Base-by-base conservation (phyloP, 75 land plant genomes). In the Pinus albicaulis region DNA sequence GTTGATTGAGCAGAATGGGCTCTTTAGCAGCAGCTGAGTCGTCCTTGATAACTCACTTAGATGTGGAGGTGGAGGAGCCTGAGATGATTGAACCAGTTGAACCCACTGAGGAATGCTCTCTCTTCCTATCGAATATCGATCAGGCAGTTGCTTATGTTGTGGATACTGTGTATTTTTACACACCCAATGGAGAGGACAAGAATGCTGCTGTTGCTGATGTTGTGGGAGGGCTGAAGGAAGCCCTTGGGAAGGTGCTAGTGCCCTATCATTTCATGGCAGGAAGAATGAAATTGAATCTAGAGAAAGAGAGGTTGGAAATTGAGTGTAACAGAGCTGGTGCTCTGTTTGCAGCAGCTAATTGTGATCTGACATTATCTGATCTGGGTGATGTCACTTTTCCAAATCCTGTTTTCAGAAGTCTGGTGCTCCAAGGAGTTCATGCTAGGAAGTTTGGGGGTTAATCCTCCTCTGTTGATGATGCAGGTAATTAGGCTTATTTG, bases 51-150 rank as follows among this genome's bases (percentile, higher is more conserved):
- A 28, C 66, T 20, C 66, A 63, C 1, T 28, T 63, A 36, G 66
- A 63, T 63, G 71, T 66, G n/a, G 20, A 17, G 41, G 71, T 66
- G 52, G 71, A 66, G 71, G 52, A 38, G 71, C 41, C 41, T 7
- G 41, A 34, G 71, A 66, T 66, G 22, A 3, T 66, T 34, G n/a
- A 19, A 0, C 86, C 90, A 17, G 71, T 74, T 15, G 74, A 78
- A 57, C 70, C 80, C 77, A 80, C 84, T 11, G 62, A 76, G 60
- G 65, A 57, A 69, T 73, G 75, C 53, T 58, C 79, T 59, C 55
- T 87, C 57, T 87, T 85, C 81, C 86, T 90, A 20, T 80, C 90
- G 25, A 90, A 90, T 77, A 84, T 87, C 15, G 92, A 90, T 76
- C 87, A 83, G 63, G 78, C 83, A 22, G 77, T 92, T 38, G 81